Evolutionary conservation across 148 eudicot species (phyloP), one percentile per base, ranked within the genome.

Genomic region (Nepenthes mirabilis): DNA sequence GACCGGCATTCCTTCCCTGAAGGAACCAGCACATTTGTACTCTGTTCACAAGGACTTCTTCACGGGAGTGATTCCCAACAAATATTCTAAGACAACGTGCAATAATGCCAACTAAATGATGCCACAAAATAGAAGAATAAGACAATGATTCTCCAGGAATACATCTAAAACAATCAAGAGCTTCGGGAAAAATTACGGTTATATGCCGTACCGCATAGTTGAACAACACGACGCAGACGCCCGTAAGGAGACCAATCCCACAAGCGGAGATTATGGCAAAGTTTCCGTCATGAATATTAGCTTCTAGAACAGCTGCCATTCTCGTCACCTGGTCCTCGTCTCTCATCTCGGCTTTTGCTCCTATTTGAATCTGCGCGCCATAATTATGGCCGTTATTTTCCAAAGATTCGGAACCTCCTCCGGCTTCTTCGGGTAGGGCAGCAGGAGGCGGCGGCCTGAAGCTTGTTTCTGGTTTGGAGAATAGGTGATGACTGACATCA

Each of bases 181-280:
- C 40, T 14, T 49, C 11, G 13, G 2, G 32, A 23, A 48, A 43
- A 68, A 0, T 33, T 47, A 40, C 6, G 45, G 45, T 4, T 40
- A 40, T 40, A 40, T 3, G 47, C 55, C 74, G 37, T 62, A 87
- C 97, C 66, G 66, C 65, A 60, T 69, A 66, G 58, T 90, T 90
- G 83, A 90, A 90, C 56, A 90, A 59, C 33, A 90, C 95, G 34
- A 90, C 95, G 33, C 77, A 13, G 52, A 79, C 43, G 9, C 97
- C 95, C 53, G 97, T 90, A 56, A 90, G 79, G 36, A 90, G 82
- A 11, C 97, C 97, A 36, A 90, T 77, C 32, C 86, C 47, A 55
- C 88, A 86, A 48, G 97, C 88, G 12, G 91, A 79, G 7, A 86
- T 34, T 2, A 90, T 74, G 2, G 84, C 83, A 14, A 76, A 67